Conservation (phyloP, 371 early-diverging fungal species). For the Neoconidiobolus thromboides region DNA sequence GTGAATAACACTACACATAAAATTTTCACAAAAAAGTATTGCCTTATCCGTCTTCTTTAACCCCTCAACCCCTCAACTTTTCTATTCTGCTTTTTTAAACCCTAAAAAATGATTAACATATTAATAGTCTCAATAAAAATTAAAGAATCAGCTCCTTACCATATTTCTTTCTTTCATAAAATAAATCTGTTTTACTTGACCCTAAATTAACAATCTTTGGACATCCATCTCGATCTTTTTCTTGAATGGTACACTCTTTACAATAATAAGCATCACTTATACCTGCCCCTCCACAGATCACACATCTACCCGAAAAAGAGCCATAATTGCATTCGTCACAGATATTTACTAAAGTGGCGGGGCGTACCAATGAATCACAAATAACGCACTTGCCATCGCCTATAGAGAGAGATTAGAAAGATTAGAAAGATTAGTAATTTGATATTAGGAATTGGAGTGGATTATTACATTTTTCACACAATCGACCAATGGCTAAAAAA, state of each 20-base stretch:
- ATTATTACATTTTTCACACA: slow-evolving; percentile 62
- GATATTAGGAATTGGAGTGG: neutral
- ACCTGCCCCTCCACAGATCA: slow-evolving; percentile 80
- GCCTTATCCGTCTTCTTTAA: too few species aligned
- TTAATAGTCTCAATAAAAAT: too few species aligned
- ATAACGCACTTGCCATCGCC: slow-evolving; percentile 85
- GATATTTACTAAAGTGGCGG: slow-evolving; percentile 54
- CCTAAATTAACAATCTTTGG: slow-evolving; percentile 88
- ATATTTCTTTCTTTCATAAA: slow-evolving; percentile 90
- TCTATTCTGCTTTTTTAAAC: too few species aligned
- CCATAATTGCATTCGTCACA: slow-evolving; percentile 97
- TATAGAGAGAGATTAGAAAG: neutral
- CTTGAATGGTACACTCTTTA: slow-evolving; percentile 70
- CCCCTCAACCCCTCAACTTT: too few species aligned
- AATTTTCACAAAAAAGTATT: too few species aligned
- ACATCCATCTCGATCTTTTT: slow-evolving; percentile 94
- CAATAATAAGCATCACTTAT: slow-evolving; percentile 95
- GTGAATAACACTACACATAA: too few species aligned
- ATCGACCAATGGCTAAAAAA: slow-evolving; percentile 66
- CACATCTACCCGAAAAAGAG: slow-evolving; percentile 75
- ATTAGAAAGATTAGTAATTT: too few species aligned
- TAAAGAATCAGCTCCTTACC: slow-evolving; percentile 14
- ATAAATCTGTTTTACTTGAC: slow-evolving; percentile 64
- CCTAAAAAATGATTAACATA: too few species aligned
- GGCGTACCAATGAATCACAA: slow-evolving; percentile 60